phyloP scores from a whole-genome alignment of 139 green algal species.

The Chlamydomonas schloesseri region DNA sequence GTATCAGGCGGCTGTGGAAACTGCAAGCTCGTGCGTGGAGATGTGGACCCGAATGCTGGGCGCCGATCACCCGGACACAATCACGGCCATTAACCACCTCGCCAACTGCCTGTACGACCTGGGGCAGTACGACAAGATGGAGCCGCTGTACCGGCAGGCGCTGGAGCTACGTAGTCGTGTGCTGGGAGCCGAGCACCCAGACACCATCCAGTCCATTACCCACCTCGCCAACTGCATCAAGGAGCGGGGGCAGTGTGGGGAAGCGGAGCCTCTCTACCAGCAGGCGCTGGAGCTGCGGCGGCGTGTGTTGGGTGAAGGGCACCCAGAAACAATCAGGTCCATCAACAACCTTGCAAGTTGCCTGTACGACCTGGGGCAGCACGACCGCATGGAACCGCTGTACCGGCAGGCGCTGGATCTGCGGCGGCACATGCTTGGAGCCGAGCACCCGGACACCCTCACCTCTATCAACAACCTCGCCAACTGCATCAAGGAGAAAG shows the following conservation, averaged over 20 bases:
- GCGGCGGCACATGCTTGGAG: not conserved
- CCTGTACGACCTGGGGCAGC: not conserved
- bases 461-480: conserved; percentile 11
- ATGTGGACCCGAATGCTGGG: not conserved
- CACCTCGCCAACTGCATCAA: not conserved
- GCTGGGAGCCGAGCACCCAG: conserved; percentile 33
- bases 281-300: not conserved
- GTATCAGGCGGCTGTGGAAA: not conserved
- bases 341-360: conserved; percentile 22
- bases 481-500: not conserved
- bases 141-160: conserved; percentile 19
- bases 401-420: conserved; percentile 25
- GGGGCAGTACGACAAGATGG: not conserved
- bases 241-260: not conserved
- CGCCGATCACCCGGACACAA: not conserved
- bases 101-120: not conserved
- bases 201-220: not conserved
- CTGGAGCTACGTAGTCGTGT: not conserved
- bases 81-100: not conserved
- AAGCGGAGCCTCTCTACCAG: conserved; percentile 15
- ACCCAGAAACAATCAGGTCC: not conserved
- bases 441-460: conserved; percentile 32
- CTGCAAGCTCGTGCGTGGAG: not conserved
- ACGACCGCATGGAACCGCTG: not conserved
- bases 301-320: not conserved